Base-by-base conservation (phyloP, 495 filamentous ascomycete species). In the Aspergillus ostianus region DNA sequence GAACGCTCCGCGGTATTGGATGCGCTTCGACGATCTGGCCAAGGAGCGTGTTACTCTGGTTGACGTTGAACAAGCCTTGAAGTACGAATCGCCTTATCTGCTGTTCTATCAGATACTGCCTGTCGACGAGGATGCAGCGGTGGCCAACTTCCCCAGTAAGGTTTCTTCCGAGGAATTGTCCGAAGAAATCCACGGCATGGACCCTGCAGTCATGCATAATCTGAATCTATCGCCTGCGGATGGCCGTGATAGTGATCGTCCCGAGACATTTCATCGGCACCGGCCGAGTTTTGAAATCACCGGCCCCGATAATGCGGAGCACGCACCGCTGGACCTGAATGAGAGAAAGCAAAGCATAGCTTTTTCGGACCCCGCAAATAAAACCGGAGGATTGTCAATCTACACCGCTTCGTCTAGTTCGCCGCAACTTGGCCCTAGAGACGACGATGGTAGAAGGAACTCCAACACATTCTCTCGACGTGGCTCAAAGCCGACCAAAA, bases 61-160 rank as follows among this genome's bases (percentile, higher is more conserved):
- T 46, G 88, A 96, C 62, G 89, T 94, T 56, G 87, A 91, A 52
- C 78, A 90, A 58, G 81, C 84, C 41, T 72, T 97, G 54, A 85
- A 83, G 56, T 81, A 87, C n/a, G 93, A 97, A 68, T 93, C 89
- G 60, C 93, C 94, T 4, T 98, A 98, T 64, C 82, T 98, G 3
- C 76, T 98, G 0, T 97, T 97, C 73, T 98, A 96, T 66, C 93
- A 97, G 70, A 92, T 97, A 45, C 80, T 92, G 41, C 94, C 93
- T 0, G 89, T 95, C 61, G 84, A 89, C 29, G 88, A 89, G 49
- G 85, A 90, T 51, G 76, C 83, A 7, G 72, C 82, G 0, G 75
- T 80, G 54, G 82, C 82, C 10, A 80, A 80, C 45, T 64, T 80
- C 41, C 73, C 76, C 27, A 80, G 84, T 58, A 82, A 79, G 4